phyloP scores from a whole-genome alignment of 768 basidiomycete genomes.

The Tulasnella sp. region DNA sequence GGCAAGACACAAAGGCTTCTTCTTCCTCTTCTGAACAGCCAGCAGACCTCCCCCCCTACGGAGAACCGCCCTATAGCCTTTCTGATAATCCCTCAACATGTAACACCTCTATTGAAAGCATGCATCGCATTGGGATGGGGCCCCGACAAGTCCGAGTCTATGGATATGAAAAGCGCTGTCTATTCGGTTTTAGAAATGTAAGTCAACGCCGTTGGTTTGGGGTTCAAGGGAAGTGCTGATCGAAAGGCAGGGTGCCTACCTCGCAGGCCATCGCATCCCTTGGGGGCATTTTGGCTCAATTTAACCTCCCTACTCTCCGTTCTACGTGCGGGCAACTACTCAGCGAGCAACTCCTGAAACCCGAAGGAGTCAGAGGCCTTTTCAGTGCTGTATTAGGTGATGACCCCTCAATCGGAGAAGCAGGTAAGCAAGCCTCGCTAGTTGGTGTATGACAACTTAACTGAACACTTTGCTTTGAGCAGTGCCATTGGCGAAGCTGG shows the following conservation, averaged over 20 bases:
- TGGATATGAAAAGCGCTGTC: conserved; percentile 28
- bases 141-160: conserved; percentile 50
- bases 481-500: conserved; percentile 64
- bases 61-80: conserved; percentile 50
- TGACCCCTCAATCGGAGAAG: conserved; percentile 40
- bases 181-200: conserved; percentile 58
- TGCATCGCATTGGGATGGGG: conserved; percentile 70
- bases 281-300: conserved; percentile 51
- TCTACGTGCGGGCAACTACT: conserved; percentile 63
- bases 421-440: conserved; percentile 24
- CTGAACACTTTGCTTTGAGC: background rate
- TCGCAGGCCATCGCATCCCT: conserved; percentile 63
- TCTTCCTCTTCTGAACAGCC: conserved; percentile 51
- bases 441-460: background rate
- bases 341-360: conserved; percentile 64
- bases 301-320: conserved; percentile 39
- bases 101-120: conserved; percentile 55
- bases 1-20: conserved; percentile 46
- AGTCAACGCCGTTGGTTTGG: conserved; percentile 35
- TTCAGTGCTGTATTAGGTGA: conserved; percentile 67
- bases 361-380: conserved; percentile 65
- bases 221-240: background rate
- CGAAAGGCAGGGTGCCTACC: conserved; percentile 53
- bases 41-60: conserved; percentile 39
- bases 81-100: conserved; percentile 58